Base-by-base conservation (phyloP, 2,329 filamentous ascomycete species). In the Diatrype stigma region DNA sequence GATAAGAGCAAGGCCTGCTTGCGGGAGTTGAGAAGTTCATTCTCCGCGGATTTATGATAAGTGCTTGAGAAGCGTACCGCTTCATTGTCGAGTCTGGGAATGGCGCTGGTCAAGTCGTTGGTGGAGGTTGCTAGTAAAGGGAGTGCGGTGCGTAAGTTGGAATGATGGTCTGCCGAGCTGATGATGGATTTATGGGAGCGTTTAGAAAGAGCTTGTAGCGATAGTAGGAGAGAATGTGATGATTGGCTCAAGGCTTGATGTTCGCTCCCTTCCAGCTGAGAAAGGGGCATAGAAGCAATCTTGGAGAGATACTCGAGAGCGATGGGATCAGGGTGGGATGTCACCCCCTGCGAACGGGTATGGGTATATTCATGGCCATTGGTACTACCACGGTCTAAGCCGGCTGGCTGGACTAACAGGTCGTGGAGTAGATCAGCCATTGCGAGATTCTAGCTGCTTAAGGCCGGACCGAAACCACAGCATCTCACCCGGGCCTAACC, bases 121-220 rank as follows among this genome's bases (percentile, higher is more conserved):
- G 87, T 82, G 62, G 87, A 80, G 46, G 78, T 75, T 35, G 81
- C 82, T 42, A 97, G 74, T 14, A 74, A 69, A 0, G 90, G 89
- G n/a, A 99, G 75, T 1, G 85, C 81, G n/a, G 78, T 76, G 46
- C 78, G 77, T 7, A 97, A 78, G 10, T 84, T 84, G n/a, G 82
- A 80, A 62, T 97, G 85, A 60, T 89, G 86, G 59, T 84, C 81
- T 21, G 89, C 85, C 3, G 93, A 94, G 48, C 85, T 78, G 60
- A 96, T 91, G 57, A 97, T 85, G 17, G 86, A 79, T 65, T 87
- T 89, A 70, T 96, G 87, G 1, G 92, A 96, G 59, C 89, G 88
- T 61, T 96, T 96, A 7, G 92, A 93, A 46, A 97, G 82, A 0
- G 84, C 82, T 67, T 99, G 94, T 1, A 97, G 79, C 1, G 90